A percentile compares a stretch with the other conserved stretches of the same genome.
phyloP scores from a whole-genome alignment of 768 basidiomycete species.

The Tylopilus plumbeoviolaceoides region DNA sequence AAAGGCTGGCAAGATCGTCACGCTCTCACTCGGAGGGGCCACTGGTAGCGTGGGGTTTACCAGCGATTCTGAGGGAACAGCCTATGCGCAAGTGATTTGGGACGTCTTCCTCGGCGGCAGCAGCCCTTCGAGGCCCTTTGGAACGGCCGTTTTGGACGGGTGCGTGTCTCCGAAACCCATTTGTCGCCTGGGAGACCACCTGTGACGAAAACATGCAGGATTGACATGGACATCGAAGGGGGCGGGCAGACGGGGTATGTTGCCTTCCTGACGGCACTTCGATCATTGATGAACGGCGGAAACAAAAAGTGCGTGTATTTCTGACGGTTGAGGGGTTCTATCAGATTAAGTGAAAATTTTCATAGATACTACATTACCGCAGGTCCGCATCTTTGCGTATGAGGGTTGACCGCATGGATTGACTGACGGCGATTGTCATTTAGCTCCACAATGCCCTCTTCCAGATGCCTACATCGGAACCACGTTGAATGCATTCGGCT shows the following conservation, averaged over 20 bases:
- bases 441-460: slow-evolving; percentile 43
- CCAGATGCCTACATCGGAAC: slow-evolving; percentile 44
- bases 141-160: slow-evolving; percentile 70
- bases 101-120: slow-evolving; percentile 61
- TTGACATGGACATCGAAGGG: slow-evolving; percentile 50
- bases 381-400: slow-evolving; percentile 18
- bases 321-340: background rate
- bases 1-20: slow-evolving; percentile 56
- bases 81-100: slow-evolving; percentile 70
- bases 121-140: slow-evolving; percentile 64
- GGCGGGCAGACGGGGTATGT: slow-evolving; percentile 31
- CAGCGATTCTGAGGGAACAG: slow-evolving; percentile 50
- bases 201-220: slow-evolving; percentile 8
- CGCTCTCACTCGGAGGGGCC: slow-evolving; percentile 57
- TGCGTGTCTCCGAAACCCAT: slow-evolving; percentile 20
- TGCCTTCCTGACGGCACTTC: slow-evolving; percentile 28
- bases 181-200: slow-evolving; percentile 4
- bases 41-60: slow-evolving; percentile 59
- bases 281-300: slow-evolving; percentile 27
- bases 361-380: slow-evolving; percentile 43
- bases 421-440: background rate
- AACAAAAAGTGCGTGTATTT: slow-evolving; percentile 21
- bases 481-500: slow-evolving; percentile 38
- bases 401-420: background rate
- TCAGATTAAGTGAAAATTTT: background rate